Conservation (phyloP, 2,329 filamentous ascomycete species). For the Verticillium isaacii region DNA sequence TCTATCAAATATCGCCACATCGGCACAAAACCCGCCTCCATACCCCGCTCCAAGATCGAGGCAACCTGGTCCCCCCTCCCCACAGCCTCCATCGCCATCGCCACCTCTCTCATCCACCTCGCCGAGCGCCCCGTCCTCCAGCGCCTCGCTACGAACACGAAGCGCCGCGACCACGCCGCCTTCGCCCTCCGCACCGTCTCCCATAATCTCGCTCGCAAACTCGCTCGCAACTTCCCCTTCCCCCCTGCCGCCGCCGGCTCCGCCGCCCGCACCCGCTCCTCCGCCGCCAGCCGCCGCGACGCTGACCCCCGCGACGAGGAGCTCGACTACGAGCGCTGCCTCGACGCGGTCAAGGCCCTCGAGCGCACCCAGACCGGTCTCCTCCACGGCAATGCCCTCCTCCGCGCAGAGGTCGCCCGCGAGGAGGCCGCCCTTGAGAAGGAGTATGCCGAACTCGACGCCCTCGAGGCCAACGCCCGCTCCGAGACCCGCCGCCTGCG, state of each 20-base stretch:
- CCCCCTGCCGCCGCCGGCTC: conserved; percentile 43
- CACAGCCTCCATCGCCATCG: conserved; percentile 46
- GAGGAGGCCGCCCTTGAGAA: conserved; percentile 51
- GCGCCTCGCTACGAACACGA: conserved; percentile 43
- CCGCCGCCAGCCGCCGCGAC: conserved; percentile 16
- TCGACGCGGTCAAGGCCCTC: conserved; percentile 52
- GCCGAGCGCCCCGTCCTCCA: conserved; percentile 59
- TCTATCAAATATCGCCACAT: conserved; percentile 45
- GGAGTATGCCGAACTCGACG: conserved; percentile 47
- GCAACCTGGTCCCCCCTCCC: conserved; percentile 62
- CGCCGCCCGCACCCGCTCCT: conserved; percentile 4
- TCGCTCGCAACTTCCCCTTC: conserved; percentile 60
- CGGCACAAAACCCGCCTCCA: conserved; percentile 41
- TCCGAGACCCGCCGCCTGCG: conserved; percentile 47
- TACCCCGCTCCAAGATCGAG: conserved; percentile 62
- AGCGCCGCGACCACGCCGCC: conserved; percentile 48
- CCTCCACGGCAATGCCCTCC: conserved; percentile 57
- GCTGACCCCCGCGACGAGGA: conserved; percentile 44
- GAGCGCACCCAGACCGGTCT: conserved; percentile 57
- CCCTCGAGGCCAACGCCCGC: conserved; percentile 52
- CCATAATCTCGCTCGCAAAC: conserved; percentile 50
- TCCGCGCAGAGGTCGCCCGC: conserved; percentile 52
- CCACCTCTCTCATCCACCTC: conserved; percentile 52
- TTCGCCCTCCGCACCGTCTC: conserved; percentile 51
- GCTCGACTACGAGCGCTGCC: conserved; percentile 61